Base-by-base conservation (phyloP, 164 flowering plant species). In the Kingdonia uniflora region DNA sequence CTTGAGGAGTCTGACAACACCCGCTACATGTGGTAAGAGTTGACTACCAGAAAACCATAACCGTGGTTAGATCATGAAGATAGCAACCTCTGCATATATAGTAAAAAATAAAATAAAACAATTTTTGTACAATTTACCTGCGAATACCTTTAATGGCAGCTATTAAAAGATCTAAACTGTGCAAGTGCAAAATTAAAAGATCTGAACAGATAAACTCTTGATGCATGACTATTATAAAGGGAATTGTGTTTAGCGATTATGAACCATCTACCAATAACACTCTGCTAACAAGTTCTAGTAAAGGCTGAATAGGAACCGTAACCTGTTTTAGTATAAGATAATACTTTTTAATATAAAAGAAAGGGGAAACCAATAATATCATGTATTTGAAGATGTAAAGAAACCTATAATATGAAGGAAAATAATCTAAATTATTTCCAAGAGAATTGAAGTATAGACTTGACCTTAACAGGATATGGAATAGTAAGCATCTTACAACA, bases 251-350 rank as follows among this genome's bases (percentile, higher is more conserved):
- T 54, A 52, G 71, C 17, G 78, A 59, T 44, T 70, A 56, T 63
- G 95, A 82, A 39, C 95, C 96, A 80, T 88, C 84, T 42, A 86
- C 79, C 71, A 42, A 65, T 51, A 92, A 68, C 57, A 92, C 77
- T 65, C 99, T 82, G 58, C 68, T 71, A 54, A 85, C 71, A 68
- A 86, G 80, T 37, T 79, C 69, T 46, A 88, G 53, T 52, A 92
- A 63, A 16, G 83, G 57, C 10, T 58, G 71, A 58, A 88, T 58
- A 51, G 95, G 96, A 54, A 82, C 71, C 23, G 67, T 38, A 1
- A 82, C 95, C 99, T 88, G 61, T 42, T 29, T 29, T 29, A 8
- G 8, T 8, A 29, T 29, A 29, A 29, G 8, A 29, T 29, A 29
- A 29, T 29, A 3, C 35, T 29, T 29, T 29, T 29, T 8, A 29